Evolutionary conservation across 257 asterid species (phyloP).

Genomic region (Solanum sejunctum): DNA sequence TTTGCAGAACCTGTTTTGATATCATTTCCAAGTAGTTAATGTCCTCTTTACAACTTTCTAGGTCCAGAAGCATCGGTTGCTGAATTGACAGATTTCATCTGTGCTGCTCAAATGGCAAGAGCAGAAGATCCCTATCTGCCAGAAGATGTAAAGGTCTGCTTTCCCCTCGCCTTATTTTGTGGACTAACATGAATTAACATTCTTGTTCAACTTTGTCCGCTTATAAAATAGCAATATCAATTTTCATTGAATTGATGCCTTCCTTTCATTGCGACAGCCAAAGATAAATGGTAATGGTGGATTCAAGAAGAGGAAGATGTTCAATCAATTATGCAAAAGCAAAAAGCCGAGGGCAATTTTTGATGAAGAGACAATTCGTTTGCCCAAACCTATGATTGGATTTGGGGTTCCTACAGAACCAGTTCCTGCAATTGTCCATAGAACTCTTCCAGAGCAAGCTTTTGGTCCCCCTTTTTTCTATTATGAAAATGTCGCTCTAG

Average conservation of each 20-base stretch:
- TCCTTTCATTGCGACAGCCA: slow-evolving; percentile 8
- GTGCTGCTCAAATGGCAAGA: slow-evolving; percentile 71
- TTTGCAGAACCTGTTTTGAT: background rate
- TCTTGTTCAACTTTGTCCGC: background rate
- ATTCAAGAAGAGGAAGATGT: slow-evolving; percentile 11
- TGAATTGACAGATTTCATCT: slow-evolving; percentile 49
- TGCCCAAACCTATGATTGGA: background rate
- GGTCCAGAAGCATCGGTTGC: slow-evolving; percentile 49
- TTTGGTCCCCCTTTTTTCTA: background rate
- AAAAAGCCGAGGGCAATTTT: background rate
- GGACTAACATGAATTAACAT: background rate
- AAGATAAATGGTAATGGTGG: slow-evolving; percentile 7
- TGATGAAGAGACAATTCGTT: background rate
- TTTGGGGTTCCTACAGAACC: background rate
- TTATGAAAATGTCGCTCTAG: background rate
- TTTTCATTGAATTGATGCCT: background rate
- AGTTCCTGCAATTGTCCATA: background rate
- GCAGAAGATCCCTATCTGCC: slow-evolving; percentile 43
- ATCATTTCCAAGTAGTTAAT: background rate
- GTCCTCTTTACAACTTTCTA: slow-evolving; percentile 10
- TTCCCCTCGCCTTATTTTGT: background rate
- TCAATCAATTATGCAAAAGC: background rate
- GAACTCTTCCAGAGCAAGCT: background rate
- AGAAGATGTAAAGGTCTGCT: slow-evolving; percentile 43
- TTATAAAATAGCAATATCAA: background rate